phyloP scores from a whole-genome alignment of 139 green algal genomes.

The Tetraselmis striata region DNA sequence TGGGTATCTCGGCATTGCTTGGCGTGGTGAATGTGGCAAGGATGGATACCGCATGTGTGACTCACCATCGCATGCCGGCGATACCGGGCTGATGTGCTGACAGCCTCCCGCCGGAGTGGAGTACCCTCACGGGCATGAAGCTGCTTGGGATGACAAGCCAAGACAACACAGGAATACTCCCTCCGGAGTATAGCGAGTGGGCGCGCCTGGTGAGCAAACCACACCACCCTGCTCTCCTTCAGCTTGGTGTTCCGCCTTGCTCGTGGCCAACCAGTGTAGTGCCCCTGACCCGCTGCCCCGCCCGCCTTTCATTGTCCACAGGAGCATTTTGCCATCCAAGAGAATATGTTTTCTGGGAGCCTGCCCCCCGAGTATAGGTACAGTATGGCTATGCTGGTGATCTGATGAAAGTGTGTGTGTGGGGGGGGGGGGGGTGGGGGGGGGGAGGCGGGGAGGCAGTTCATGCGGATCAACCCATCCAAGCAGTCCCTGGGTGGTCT shows the following conservation, averaged over 20 bases:
- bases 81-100: no score
- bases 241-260: no score
- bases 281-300: not conserved
- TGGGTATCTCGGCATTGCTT: not conserved
- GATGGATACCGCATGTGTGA: no score
- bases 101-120: not conserved
- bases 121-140: not conserved
- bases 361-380: not conserved
- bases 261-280: no score
- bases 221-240: not conserved
- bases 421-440: no score
- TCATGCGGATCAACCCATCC: no score
- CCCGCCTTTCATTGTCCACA: not conserved
- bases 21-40: no score
- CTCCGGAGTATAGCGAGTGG: not conserved
- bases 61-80: no score
- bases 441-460: no score
- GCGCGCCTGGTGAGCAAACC: not conserved
- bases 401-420: no score
- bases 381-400: no score
- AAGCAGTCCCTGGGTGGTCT: no score
- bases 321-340: not conserved
- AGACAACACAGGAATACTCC: not conserved
- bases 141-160: not conserved
- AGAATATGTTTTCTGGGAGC: not conserved